Evolutionary conservation across 2,329 filamentous ascomycete species (phyloP), one percentile per base, ranked within the genome.

Genomic region (Penicillium decumbens): DNA sequence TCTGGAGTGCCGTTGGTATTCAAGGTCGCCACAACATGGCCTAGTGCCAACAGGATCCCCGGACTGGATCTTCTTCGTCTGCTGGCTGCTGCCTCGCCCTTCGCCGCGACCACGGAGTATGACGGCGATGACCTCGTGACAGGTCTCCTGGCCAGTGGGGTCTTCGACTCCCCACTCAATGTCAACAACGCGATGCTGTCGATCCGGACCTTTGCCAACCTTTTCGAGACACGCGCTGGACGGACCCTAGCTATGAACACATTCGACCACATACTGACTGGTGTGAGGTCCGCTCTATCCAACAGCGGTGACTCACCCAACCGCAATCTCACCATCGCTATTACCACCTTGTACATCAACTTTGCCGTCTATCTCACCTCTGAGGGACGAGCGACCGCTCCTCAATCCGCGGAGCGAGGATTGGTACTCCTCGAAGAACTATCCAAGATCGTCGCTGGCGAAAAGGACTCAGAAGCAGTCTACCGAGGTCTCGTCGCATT

Each of bases 101-200:
- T 80, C 1, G 80, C 83, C n/a, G 85, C 88, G 1, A 77, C 79
- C 6, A 80, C 81, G 43, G 77, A 81, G 43, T 71, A 77, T 0
- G 70, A 74, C 12, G 67, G 68, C 2, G 72, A 77, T 27, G 84
- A 81, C 30, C 73, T 91, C n/a, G 68, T 87, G 3, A 72, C 79
- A 6, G 71, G 75, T 1, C 72, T 96, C 6, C 76, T 83, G 29
- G 67, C 66, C 38, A 81, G 77, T 43, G 80, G 71, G 1, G 76
- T 83, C 1, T 82, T 85, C 45, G 78, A 82, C 7, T 72, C 79
- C 0, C 77, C 81, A 2, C 75, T 86, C 0, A 83, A 83, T 32
- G 79, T 85, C 45, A 96, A 96, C 69, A 89, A 89, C 57, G 81
- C 83, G 9, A 95, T 97, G 85, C 87, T 98, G 77, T 84, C 86